These are phyloP conservation scores for Colletotrichum orchidophilum DNA, from an alignment of 2,329 filamentous ascomycete genomes.

Conservation along the genomic window DNA sequence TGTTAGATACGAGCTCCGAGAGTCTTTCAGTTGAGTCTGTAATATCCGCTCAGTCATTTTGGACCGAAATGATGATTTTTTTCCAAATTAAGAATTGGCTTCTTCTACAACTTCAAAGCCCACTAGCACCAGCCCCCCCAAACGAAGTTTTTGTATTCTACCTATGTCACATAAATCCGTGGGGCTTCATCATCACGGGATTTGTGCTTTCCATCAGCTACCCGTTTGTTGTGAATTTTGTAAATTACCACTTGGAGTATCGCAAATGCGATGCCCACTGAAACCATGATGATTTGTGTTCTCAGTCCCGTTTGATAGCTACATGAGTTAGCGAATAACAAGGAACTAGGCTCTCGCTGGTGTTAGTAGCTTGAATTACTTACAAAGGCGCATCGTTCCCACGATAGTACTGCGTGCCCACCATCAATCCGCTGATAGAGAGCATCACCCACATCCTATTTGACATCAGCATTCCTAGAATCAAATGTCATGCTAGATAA, in stretches of 20 bases:
- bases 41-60: too few species aligned
- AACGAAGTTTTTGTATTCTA: background rate
- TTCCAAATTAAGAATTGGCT: too few species aligned
- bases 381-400: slow-evolving; percentile 51
- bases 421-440: slow-evolving; percentile 59
- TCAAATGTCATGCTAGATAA: too few species aligned
- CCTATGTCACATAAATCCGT: slow-evolving; percentile 33
- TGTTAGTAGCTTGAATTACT: slow-evolving; percentile 28
- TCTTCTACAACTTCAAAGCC: background rate
- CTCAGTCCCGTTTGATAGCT: slow-evolving; percentile 54
- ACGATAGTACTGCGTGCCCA: slow-evolving; percentile 59
- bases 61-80: too few species aligned
- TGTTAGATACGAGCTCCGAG: too few species aligned
- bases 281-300: slow-evolving; percentile 56
- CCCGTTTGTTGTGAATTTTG: slow-evolving; percentile 46
- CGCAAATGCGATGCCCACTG: slow-evolving; percentile 50
- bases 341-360: background rate
- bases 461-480: background rate
- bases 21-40: too few species aligned
- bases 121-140: background rate
- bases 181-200: slow-evolving; percentile 26
- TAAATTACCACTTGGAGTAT: slow-evolving; percentile 51
- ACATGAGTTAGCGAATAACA: background rate
- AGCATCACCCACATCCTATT: slow-evolving; percentile 56
- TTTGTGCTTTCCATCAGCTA: slow-evolving; percentile 35